Base-by-base conservation (phyloP, 768 basidiomycete species). In the Xerocomus potaroensis region DNA sequence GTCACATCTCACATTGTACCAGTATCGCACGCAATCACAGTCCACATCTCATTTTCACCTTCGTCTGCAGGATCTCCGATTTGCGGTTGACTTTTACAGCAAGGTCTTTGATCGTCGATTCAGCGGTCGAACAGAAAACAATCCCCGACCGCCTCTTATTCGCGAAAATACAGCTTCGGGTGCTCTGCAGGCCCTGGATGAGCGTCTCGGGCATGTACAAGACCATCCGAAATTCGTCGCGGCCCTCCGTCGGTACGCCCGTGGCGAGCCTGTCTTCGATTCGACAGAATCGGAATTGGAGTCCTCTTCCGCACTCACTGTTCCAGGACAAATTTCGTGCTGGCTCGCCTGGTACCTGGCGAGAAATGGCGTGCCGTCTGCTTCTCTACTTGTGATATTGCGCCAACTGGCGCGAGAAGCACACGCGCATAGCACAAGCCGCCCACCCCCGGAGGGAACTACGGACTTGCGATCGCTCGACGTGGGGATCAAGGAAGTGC, bases 401-500 rank as follows among this genome's bases (percentile, higher is more conserved):
- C 76, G 74, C 33, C 73, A 74, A 36, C 72, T 88, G 1, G 87
- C 84, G 0, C 69, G 70, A 12, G 79, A 83, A 38, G 84, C 85
- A 3, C 78, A 82, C 55, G 52, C 65, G 29, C 79, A 83, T 35
- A 84, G 82, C 55, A 53, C 75, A 12, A 70, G 68, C 8, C 61
- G 62, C 3, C 65, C 77, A 7, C 69, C 72, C 1, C 81, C 84
- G 0, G 75, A 75, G 7, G 84, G 83, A 0, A 80, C 76, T 0
- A 43, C 47, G 12, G 64, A 74, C 38, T 41, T 64, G 24, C 49
- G 42, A 9, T 51, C 53, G n/a, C 61, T 76, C 22, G 74, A 76
- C 29, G 62, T 61, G 16, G 85, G 83, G 0, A 91, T 98, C 51
- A 84, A 81, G 56, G 87, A 94, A 59, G 91, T 96, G 8, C 61